A percentile compares a stretch with the other conserved stretches of the same genome.
These are phyloP conservation scores for Lepiota venenata DNA, from an alignment of 768 basidiomycete species.

Conservation along the genomic window DNA sequence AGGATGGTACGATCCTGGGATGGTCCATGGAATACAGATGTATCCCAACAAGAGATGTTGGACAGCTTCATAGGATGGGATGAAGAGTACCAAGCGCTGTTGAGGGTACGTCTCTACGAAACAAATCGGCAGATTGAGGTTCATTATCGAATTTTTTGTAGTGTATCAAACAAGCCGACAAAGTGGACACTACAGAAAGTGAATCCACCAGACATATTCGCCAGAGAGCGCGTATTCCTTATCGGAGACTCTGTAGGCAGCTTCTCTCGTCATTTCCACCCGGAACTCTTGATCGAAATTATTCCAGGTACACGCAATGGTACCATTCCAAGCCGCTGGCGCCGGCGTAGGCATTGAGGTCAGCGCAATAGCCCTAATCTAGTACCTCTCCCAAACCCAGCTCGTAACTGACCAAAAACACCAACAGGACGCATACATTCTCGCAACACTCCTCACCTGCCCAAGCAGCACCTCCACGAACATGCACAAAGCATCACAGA, in stretches of 20 bases:
- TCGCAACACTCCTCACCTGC: constrained; percentile 37
- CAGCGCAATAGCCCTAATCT: neutral
- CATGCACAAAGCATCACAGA: constrained; percentile 11
- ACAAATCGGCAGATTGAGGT: neutral
- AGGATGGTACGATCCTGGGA: constrained; percentile 13
- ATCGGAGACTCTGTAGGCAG: constrained; percentile 22
- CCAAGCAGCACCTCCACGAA: constrained; percentile 22
- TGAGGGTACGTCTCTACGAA: constrained; percentile 11
- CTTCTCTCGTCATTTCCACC: neutral
- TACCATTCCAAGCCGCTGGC: constrained; percentile 44
- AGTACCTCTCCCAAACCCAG: constrained; percentile 22
- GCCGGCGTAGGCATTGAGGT: constrained; percentile 49
- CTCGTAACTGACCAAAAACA: constrained; percentile 17
- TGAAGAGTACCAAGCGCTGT: constrained; percentile 13
- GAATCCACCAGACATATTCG: constrained; percentile 16
- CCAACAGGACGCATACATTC: constrained; percentile 40
- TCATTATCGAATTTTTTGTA: neutral
- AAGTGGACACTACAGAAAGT: constrained; percentile 21
- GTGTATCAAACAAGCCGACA: constrained; percentile 18
- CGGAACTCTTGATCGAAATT: neutral
- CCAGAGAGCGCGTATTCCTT: constrained; percentile 17
- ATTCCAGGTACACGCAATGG: constrained; percentile 41
- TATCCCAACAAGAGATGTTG: constrained; percentile 11
- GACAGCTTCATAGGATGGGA: constrained; percentile 15
- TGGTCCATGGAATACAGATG: constrained; percentile 16